phyloP scores from a whole-genome alignment of 768 basidiomycete species.

The Pleurotus eryngii region DNA sequence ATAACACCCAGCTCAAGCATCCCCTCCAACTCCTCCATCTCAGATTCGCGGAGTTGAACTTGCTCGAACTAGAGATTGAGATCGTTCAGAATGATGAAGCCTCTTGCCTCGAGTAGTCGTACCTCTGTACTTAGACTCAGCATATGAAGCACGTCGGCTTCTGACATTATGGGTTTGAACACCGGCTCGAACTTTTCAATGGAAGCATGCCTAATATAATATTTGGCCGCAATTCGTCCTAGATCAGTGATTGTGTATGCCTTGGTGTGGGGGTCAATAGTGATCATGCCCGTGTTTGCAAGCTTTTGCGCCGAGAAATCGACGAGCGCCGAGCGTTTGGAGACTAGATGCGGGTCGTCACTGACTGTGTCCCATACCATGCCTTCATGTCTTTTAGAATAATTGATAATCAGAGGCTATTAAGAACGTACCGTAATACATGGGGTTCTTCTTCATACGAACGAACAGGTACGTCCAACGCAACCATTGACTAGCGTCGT shows the following conservation, averaged over 20 bases:
- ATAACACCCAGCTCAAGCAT: conserved; percentile 50
- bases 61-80: conserved; percentile 72
- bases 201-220: conserved; percentile 85
- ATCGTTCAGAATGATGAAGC: background rate
- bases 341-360: conserved; percentile 73
- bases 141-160: conserved; percentile 87
- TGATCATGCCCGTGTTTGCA: conserved; percentile 75
- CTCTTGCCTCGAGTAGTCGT: conserved; percentile 10
- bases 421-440: conserved; percentile 63
- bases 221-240: conserved; percentile 95
- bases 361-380: conserved; percentile 62
- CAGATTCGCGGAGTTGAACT: conserved; percentile 89
- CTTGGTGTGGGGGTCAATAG: conserved; percentile 56
- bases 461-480: conserved; percentile 97
- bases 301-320: conserved; percentile 63
- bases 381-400: conserved; percentile 39
- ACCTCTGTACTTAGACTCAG: conserved; percentile 92
- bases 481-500: conserved; percentile 90
- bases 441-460: conserved; percentile 89
- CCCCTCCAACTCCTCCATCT: conserved; percentile 75
- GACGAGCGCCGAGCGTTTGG: conserved; percentile 67
- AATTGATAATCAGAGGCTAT: conserved; percentile 9
- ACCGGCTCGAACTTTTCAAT: conserved; percentile 82
- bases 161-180: conserved; percentile 82
- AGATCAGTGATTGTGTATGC: conserved; percentile 79